phyloP scores from a whole-genome alignment of 1,284 basidiomycete genomes.

The Apiotrichum domesticum region DNA sequence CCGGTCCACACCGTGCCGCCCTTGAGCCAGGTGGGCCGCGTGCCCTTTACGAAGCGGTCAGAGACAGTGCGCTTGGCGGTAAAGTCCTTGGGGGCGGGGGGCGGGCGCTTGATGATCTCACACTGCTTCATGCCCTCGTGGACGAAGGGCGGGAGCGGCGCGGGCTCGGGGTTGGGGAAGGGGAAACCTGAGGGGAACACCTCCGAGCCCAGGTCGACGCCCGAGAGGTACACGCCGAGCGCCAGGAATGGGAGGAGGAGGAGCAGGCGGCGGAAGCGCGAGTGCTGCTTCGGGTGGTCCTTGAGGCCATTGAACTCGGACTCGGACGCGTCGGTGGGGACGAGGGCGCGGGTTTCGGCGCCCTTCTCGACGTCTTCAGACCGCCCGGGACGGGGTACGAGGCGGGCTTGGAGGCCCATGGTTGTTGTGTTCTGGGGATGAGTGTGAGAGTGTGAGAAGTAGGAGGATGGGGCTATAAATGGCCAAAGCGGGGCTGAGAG shows the following conservation, averaged over 20 bases:
- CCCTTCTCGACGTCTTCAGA: background rate
- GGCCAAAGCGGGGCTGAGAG: too few species aligned
- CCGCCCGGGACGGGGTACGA: background rate
- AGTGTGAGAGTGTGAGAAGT: too few species aligned
- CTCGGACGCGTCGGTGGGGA: background rate
- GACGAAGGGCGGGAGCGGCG: conserved; percentile 24
- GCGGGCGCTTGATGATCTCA: conserved; percentile 26
- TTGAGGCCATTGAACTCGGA: background rate
- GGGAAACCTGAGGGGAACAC: conserved; percentile 1
- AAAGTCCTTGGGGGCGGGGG: conserved; percentile 46
- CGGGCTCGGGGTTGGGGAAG: conserved; percentile 6
- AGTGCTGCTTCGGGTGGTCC: background rate
- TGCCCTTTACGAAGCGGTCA: conserved; percentile 65
- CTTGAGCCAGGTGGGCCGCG: conserved; percentile 60
- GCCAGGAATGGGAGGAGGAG: background rate
- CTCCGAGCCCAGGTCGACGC: background rate
- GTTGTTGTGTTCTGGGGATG: too few species aligned
- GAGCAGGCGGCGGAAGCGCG: background rate
- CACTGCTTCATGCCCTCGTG: conserved; percentile 39
- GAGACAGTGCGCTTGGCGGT: conserved; percentile 53
- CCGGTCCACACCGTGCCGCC: conserved; percentile 80
- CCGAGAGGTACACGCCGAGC: background rate
- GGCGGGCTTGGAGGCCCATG: background rate
- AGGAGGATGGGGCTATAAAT: too few species aligned
- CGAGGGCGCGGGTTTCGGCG: background rate